These are phyloP conservation scores for Podochytrium sp. DNA, from an alignment of 192 early-diverging fungal genomes.

Conservation along the genomic window DNA sequence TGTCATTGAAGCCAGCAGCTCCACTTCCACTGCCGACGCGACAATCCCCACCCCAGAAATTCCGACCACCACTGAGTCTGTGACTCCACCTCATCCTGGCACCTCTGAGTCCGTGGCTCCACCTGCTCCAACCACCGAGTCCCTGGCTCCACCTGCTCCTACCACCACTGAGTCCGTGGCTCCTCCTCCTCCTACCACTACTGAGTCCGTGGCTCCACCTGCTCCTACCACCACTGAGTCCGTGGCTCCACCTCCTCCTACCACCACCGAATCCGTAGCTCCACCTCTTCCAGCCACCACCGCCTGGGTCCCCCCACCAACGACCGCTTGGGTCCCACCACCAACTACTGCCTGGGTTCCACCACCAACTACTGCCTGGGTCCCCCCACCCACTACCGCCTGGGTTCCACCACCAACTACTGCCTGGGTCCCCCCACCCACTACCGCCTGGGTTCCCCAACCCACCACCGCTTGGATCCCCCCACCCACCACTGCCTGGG, in stretches of 20 bases:
- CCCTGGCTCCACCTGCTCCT: neutral
- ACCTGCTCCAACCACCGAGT: neutral
- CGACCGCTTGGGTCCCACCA: too few species aligned
- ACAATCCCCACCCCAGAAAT: too few species aligned
- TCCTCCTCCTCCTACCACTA: neutral
- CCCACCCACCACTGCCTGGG: neutral
- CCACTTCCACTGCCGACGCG: neutral
- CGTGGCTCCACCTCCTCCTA: neutral
- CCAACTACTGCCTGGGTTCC: too few species aligned
- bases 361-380: neutral
- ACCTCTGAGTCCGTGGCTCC: neutral
- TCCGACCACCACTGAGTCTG: too few species aligned
- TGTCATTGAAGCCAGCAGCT: neutral
- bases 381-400: neutral
- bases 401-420: too few species aligned
- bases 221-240: conserved; percentile 8
- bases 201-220: neutral
- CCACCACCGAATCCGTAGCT: too few species aligned
- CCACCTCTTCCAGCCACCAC: too few species aligned
- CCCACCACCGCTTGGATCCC: too few species aligned
- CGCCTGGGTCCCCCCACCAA: too few species aligned
- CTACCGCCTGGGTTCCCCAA: too few species aligned
- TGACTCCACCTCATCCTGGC: too few species aligned
- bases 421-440: too few species aligned
- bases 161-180: neutral